Conservation (phyloP, 78 protist species). For the Dictyostelium purpureum region DNA sequence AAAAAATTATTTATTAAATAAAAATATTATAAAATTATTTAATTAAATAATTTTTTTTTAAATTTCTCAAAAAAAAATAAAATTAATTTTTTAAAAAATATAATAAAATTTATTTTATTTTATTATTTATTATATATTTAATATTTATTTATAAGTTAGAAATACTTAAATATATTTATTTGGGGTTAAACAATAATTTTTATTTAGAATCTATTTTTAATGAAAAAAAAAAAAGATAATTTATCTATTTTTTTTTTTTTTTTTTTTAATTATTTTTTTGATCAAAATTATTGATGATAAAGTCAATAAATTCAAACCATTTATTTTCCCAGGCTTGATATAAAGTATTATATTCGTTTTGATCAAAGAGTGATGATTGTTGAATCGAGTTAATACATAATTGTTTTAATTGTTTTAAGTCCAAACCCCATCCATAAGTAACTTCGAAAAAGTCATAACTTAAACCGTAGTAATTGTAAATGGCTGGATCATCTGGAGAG, state of each 20-base stretch:
- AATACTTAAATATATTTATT: too few species aligned
- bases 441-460: conserved; percentile 68
- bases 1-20: too few species aligned
- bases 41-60: too few species aligned
- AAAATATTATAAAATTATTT: too few species aligned
- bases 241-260: background rate
- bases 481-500: conserved; percentile 75
- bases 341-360: background rate
- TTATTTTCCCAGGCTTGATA: background rate
- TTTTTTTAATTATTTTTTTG: background rate
- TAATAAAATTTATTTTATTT: too few species aligned
- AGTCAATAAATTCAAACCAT: conserved; percentile 32
- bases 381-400: conserved; percentile 38
- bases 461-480: conserved; percentile 39
- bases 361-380: background rate
- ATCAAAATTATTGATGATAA: background rate
- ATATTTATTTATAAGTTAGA: too few species aligned
- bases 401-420: conserved; percentile 47
- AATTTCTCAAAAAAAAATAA: background rate
- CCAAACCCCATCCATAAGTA: conserved; percentile 24
- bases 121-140: too few species aligned
- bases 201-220: too few species aligned
- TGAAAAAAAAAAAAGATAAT: background rate
- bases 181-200: background rate
- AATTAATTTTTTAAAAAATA: too few species aligned